Conservation (phyloP, 78 protist genomes). For the Dictyostelium purpureum region DNA sequence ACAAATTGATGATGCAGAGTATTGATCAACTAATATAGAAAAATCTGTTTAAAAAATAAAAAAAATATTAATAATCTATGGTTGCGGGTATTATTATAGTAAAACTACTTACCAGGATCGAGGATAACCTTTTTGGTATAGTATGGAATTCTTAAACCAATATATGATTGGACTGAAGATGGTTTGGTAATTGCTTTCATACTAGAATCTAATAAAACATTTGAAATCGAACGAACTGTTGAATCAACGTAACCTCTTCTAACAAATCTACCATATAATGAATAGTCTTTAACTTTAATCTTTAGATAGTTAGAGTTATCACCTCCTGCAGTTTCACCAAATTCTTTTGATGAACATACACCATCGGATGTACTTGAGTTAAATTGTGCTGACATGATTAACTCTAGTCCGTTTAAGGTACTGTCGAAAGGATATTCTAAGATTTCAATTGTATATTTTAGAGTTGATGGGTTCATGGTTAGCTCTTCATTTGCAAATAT, state of each 20-base stretch:
- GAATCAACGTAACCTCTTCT: background rate
- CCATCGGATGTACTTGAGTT: background rate
- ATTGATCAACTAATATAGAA: background rate
- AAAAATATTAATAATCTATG: no score
- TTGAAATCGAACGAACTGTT: background rate
- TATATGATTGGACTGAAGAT: background rate
- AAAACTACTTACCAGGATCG: slow-evolving; percentile 41
- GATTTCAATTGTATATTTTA: slow-evolving; percentile 2
- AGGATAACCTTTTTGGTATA: background rate
- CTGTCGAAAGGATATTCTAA: background rate
- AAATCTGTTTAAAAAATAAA: no score
- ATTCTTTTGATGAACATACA: background rate
- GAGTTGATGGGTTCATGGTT: background rate
- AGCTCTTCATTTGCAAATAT: background rate
- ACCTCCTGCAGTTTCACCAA: background rate
- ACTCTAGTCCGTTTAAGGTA: background rate
- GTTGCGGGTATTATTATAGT: no score
- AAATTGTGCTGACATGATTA: background rate
- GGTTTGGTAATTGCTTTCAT: background rate
- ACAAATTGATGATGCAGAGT: background rate
- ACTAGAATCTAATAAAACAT: background rate
- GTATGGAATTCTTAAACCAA: slow-evolving; percentile 3
- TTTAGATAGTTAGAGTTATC: background rate
- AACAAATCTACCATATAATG: slow-evolving; percentile 25
- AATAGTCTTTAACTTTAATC: background rate